These are phyloP conservation scores for Tulasnella sp. DNA, from an alignment of 768 basidiomycete species.

Conservation along the genomic window DNA sequence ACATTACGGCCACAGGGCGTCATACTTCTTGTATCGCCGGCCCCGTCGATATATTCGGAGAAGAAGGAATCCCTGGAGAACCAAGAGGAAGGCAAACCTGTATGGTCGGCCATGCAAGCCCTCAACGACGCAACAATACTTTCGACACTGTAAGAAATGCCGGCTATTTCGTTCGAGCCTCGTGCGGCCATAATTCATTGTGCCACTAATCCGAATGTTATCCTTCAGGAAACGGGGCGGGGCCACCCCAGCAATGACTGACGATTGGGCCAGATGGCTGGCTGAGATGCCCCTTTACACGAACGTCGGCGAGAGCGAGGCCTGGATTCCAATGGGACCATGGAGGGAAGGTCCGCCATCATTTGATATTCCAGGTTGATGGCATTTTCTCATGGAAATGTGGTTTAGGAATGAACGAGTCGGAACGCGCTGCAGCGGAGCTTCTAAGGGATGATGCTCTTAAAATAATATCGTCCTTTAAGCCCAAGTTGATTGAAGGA, in stretches of 20 bases:
- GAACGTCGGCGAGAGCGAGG: conserved; percentile 3
- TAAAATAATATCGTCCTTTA: neutral
- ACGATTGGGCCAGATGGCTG: neutral
- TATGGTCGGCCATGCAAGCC: conserved; percentile 10
- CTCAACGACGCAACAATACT: neutral
- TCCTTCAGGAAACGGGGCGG: conserved; percentile 9
- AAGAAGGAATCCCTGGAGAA: neutral
- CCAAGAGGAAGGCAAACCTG: neutral
- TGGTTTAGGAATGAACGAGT: neutral
- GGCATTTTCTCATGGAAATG: neutral
- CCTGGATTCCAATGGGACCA: conserved; percentile 14
- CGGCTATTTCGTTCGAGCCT: neutral
- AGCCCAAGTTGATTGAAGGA: neutral
- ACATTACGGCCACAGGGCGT: conserved; percentile 11
- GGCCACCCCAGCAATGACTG: neutral
- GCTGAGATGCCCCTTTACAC: conserved; percentile 1
- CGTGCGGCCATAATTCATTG: neutral
- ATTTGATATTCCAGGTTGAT: neutral
- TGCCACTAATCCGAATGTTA: neutral
- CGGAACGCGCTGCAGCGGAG: neutral
- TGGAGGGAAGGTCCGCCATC: conserved; percentile 2
- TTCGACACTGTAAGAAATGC: neutral
- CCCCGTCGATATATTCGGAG: neutral
- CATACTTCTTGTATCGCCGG: neutral
- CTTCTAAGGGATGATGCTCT: neutral